These are phyloP conservation scores for Diaporthe citriasiana DNA, from an alignment of 2,329 filamentous ascomycete genomes.

Conservation along the genomic window DNA sequence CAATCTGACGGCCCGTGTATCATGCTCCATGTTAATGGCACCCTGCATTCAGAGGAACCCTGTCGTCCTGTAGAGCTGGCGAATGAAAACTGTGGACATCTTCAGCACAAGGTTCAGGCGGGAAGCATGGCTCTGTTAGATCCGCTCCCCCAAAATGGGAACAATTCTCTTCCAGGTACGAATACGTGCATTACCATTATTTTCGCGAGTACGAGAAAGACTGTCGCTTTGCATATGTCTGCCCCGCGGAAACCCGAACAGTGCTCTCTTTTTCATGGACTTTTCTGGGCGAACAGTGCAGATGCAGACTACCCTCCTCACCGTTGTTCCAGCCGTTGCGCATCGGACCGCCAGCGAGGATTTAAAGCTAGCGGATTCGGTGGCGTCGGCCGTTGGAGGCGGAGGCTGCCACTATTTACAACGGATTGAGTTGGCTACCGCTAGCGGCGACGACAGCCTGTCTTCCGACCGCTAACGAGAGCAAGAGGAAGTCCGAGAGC, in stretches of 20 bases:
- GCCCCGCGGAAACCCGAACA: not conserved
- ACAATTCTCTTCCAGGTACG: no score
- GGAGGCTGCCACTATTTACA: not conserved
- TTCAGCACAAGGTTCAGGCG: not conserved
- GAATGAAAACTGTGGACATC: not conserved
- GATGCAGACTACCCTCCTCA: not conserved
- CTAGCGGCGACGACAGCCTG: not conserved
- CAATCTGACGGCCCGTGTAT: not conserved
- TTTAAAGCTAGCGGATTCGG: constrained; percentile 1
- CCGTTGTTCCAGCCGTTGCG: not conserved
- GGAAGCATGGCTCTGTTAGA: not conserved
- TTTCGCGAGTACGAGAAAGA: not conserved
- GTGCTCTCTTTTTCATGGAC: not conserved
- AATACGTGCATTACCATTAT: no score
- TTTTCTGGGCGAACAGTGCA: not conserved
- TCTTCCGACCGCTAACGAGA: not conserved
- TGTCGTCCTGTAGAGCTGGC: not conserved
- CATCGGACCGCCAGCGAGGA: no score
- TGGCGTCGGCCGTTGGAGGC: not conserved
- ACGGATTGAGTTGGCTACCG: not conserved
- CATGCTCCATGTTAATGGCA: not conserved
- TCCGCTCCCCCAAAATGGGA: not conserved
- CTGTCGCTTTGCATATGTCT: no score
- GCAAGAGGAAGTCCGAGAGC: not conserved
- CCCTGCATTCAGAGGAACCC: not conserved